Base-by-base conservation (phyloP, 345 rosid genomes). In the Euclidium syriacum region DNA sequence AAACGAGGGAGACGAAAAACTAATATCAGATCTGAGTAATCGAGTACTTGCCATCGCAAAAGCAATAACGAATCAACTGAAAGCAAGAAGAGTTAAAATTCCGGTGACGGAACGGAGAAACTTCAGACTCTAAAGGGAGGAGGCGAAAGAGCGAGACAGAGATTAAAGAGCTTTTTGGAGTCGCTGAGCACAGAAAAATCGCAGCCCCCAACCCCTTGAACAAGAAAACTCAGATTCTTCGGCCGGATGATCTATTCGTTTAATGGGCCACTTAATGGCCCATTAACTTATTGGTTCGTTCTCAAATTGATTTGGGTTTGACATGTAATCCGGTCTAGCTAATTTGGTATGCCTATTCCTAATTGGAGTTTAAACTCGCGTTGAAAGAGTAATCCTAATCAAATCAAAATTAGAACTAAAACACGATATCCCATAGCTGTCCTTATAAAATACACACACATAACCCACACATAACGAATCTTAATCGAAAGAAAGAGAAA, bases 151-250 rank as follows among this genome's bases (percentile, higher is more conserved):
- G 40, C 35, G 12, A 47, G 55, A 40, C 47, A 69, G 29, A 30
- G 50, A 19, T 18, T 8, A 32, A 48, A 67, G 65, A 68, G 64
- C 11, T 61, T 41, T 35, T 10, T 3, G 26, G 71, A 64, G 66
- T 33, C 14, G 54, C 60, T 5, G 65, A 71, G 46, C 49, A 71
- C 49, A 42, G 29, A 23, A 16, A 39, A 15, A 40, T 47, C 52
- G 58, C 24, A 10, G 42, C 33, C 20, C 48, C 52, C 64, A 64
- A 56, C 75, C 75, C 62, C 75, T 72, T 42, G 75, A 72, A 64
- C 67, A 72, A 72, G 75, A 72, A 72, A 72, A 36, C 71, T 72
- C 55, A 58, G 71, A 64, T 51, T 57, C 72, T 50, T 57, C 54
- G 61, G 71, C 41, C 15, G 34, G 34, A 57, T 71, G 23, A 57